These are phyloP conservation scores for Quercus phellos DNA, from an alignment of 331 rosid genomes.

Conservation along the genomic window DNA sequence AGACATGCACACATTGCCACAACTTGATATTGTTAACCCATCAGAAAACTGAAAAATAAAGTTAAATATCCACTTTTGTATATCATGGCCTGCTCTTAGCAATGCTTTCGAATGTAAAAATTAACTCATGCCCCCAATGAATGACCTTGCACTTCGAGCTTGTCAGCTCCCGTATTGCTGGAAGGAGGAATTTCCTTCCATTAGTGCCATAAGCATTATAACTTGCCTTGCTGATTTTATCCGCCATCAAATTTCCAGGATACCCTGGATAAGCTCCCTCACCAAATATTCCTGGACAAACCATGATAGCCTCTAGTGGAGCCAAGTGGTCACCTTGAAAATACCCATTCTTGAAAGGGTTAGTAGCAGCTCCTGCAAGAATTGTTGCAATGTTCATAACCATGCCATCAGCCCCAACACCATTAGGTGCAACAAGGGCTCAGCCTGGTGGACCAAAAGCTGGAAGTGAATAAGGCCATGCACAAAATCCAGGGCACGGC, in stretches of 20 bases:
- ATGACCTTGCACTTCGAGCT: conserved; percentile 16
- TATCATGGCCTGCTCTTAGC: too few species aligned
- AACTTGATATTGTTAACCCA: too few species aligned
- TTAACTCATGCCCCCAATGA: not conserved
- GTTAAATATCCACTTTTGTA: too few species aligned
- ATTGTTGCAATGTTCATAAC: conserved; percentile 18
- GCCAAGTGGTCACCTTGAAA: conserved; percentile 25
- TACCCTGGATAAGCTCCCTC: conserved; percentile 24
- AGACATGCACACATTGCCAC: too few species aligned
- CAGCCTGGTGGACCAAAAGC: conserved; percentile 13
- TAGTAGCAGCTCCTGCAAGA: conserved; percentile 27
- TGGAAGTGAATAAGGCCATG: conserved; percentile 26
- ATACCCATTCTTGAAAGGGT: conserved; percentile 23
- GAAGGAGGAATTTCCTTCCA: conserved; percentile 31
- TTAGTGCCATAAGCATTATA: conserved; percentile 19
- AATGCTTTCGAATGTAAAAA: too few species aligned
- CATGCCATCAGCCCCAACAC: conserved; percentile 20
- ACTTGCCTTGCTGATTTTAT: conserved; percentile 8
- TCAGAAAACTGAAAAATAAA: too few species aligned
- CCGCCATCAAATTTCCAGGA: conserved; percentile 26
- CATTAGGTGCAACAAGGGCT: conserved; percentile 27
- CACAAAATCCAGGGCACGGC: conserved; percentile 25
- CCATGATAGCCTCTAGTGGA: conserved; percentile 25
- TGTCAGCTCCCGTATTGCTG: conserved; percentile 20
- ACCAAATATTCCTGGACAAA: conserved; percentile 27